Conservation (phyloP, 1,284 basidiomycete species). For the Austroboletus novae-zelandiae region DNA sequence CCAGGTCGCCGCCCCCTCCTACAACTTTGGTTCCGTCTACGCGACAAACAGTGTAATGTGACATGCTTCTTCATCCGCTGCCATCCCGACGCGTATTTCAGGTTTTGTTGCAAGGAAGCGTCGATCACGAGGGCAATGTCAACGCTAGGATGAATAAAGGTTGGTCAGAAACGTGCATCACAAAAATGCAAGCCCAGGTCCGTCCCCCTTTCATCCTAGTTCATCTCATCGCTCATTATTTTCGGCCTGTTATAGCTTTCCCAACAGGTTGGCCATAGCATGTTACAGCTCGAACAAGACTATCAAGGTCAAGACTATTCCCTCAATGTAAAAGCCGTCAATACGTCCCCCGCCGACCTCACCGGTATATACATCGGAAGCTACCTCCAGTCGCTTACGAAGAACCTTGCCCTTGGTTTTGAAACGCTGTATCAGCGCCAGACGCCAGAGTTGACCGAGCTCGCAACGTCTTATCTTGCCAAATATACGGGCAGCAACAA, state of each 20-base stretch:
- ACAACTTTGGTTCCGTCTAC: constrained; percentile 95
- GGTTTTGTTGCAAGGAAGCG: constrained; percentile 90
- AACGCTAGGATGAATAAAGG: constrained; percentile 89
- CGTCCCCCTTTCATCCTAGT: constrained; percentile 22
- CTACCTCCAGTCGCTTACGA: constrained; percentile 94
- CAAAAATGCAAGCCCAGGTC: constrained; percentile 91
- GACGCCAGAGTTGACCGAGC: constrained; percentile 70
- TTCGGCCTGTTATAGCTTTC: constrained; percentile 48
- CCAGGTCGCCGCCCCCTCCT: constrained; percentile 72
- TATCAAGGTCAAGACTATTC: constrained; percentile 88
- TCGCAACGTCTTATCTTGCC: constrained; percentile 83
- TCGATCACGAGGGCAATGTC: constrained; percentile 92
- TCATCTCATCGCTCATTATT: constrained; percentile 13
- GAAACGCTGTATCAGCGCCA: constrained; percentile 89
- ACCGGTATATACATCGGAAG: constrained; percentile 96
- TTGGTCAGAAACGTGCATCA: constrained; percentile 78
- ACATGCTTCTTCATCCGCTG: neutral
- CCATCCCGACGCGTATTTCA: constrained; percentile 33
- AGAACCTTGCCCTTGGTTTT: constrained; percentile 86
- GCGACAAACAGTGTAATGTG: constrained; percentile 70
- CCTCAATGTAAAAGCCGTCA: constrained; percentile 87
- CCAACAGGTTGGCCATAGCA: constrained; percentile 73
- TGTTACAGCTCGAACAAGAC: constrained; percentile 95
- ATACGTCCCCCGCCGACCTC: constrained; percentile 85
- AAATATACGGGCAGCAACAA: constrained; percentile 77